Base-by-base conservation (phyloP, 331 rosid species). In the Telfairia occidentalis region DNA sequence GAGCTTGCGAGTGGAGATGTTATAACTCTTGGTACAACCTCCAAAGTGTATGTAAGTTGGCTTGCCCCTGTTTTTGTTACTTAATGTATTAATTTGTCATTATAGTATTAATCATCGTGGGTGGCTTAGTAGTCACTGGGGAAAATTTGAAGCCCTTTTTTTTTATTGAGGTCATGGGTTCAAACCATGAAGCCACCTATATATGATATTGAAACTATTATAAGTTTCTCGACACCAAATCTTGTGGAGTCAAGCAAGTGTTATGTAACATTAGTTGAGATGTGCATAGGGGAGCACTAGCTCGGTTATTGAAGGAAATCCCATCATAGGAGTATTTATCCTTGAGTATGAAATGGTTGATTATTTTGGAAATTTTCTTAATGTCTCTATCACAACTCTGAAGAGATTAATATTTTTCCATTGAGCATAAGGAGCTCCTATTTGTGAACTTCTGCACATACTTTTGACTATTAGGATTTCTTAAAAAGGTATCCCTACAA, bases 11-110 rank as follows among this genome's bases (percentile, higher is more conserved):
- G 81, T 86, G 97, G 97, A 85, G 97, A 95, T 75, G 75, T 89
- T 42, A 85, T 95, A 83, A 95, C 96, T 70, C 92, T 95, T 74
- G 99, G 97, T 75, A 89, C 99, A 46, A 92, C 93, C 70, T 92
- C 99, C 67, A 82, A 85, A 78, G 78, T 95, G 66, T 46, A 69
- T 78, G 97, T 95, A 79, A 85, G 97, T 85, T 65, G 60, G 60
- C 65, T 43, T 77, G 32, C 71, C 52, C 40, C n/a, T 75, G 69
- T 13, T 23, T 67, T 45, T 28, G 16, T 46, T 45, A 45, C 16
- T 45, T 43, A 15, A 69, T 15, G 15, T 70, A 18, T 16, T 61
- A 16, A 15, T 32, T 16, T 26, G n/a, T 23, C 46, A 63, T 7
- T 63, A 32, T 30, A 30, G 70, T 34, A 16, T 26, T 21, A 69